Evolutionary conservation across 768 basidiomycete genomes (phyloP).

Genomic region (Pisolithus sp.): DNA sequence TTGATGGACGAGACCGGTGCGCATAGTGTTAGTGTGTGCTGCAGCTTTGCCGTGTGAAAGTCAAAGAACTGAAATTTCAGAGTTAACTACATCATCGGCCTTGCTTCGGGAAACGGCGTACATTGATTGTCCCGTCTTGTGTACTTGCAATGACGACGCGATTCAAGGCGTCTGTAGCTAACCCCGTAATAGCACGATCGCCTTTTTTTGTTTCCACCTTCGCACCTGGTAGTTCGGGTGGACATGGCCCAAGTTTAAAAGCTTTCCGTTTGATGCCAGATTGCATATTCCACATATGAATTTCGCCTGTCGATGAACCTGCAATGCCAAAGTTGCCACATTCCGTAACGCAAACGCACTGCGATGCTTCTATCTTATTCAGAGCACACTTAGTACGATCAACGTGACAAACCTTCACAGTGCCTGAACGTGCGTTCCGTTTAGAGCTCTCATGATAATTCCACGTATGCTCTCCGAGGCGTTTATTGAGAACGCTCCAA

Average conservation of each 20-base stretch:
- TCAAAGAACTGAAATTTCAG: conserved; percentile 75
- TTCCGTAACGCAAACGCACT: conserved; percentile 85
- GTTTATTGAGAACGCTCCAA: conserved; percentile 83
- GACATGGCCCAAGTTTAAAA: conserved; percentile 63
- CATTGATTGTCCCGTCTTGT: conserved; percentile 83
- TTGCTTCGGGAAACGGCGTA: conserved; percentile 33
- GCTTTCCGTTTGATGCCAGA: conserved; percentile 80
- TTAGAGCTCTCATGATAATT: conserved; percentile 46
- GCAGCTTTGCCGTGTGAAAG: conserved; percentile 79
- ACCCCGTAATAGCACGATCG: conserved; percentile 64
- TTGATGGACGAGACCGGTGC: conserved; percentile 64
- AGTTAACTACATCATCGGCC: neutral
- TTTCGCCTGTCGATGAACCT: conserved; percentile 71
- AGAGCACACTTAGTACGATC: too few relatives aligned
- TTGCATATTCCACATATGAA: conserved; percentile 96
- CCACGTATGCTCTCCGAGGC: conserved; percentile 70
- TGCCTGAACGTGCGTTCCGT: conserved; percentile 47
- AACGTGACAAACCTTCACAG: conserved; percentile 56
- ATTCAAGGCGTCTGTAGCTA: conserved; percentile 85
- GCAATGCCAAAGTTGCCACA: conserved; percentile 95
- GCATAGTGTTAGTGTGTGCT: conserved; percentile 59
- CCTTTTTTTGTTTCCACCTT: conserved; percentile 36
- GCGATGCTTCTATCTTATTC: neutral
- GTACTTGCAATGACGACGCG: conserved; percentile 76
- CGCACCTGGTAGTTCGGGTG: conserved; percentile 39